A percentile compares a stretch with the other conserved stretches of the same genome.
Evolutionary conservation across 495 filamentous ascomycete species (phyloP).

Genomic region (Lasiosphaeria ovina): DNA sequence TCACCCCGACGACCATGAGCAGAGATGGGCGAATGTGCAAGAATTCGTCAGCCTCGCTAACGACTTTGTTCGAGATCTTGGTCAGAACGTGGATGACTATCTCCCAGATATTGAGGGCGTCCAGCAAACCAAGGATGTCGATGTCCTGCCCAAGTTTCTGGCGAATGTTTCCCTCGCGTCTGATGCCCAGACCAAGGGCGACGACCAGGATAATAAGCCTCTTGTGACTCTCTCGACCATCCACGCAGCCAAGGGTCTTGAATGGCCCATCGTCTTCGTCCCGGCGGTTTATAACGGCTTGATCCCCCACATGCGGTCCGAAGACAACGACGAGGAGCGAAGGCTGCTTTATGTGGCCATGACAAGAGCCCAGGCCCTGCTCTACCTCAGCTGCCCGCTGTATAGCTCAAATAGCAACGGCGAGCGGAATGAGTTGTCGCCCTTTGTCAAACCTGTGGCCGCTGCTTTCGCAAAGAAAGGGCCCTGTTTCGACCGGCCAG

Average conservation of each 20-base stretch:
- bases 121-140: slow-evolving; percentile 64
- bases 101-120: slow-evolving; percentile 78
- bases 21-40: slow-evolving; percentile 87
- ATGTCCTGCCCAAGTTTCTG: slow-evolving; percentile 75
- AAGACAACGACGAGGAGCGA: slow-evolving; percentile 87
- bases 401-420: slow-evolving; percentile 31
- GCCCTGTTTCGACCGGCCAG: slow-evolving; percentile 42
- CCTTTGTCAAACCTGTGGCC: slow-evolving; percentile 37
- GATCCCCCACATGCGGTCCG: slow-evolving; percentile 90
- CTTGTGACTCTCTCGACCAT: slow-evolving; percentile 94
- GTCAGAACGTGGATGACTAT: slow-evolving; percentile 57
- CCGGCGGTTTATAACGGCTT: slow-evolving; percentile 87
- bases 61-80: slow-evolving; percentile 56
- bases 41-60: slow-evolving; percentile 78
- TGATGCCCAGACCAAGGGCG: slow-evolving; percentile 64
- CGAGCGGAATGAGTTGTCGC: slow-evolving; percentile 37
- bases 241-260: slow-evolving; percentile 92
- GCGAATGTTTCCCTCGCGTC: slow-evolving; percentile 85
- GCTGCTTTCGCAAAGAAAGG: slow-evolving; percentile 42
- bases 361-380: slow-evolving; percentile 85
- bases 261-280: slow-evolving; percentile 97
- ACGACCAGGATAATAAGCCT: slow-evolving; percentile 52
- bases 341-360: slow-evolving; percentile 94
- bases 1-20: slow-evolving; percentile 74
- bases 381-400: slow-evolving; percentile 86